Percentiles rank a stretch among this genome's conserved stretches.
phyloP scores from a whole-genome alignment of 2,329 filamentous ascomycete species.

The Diaporthe caulivora region DNA sequence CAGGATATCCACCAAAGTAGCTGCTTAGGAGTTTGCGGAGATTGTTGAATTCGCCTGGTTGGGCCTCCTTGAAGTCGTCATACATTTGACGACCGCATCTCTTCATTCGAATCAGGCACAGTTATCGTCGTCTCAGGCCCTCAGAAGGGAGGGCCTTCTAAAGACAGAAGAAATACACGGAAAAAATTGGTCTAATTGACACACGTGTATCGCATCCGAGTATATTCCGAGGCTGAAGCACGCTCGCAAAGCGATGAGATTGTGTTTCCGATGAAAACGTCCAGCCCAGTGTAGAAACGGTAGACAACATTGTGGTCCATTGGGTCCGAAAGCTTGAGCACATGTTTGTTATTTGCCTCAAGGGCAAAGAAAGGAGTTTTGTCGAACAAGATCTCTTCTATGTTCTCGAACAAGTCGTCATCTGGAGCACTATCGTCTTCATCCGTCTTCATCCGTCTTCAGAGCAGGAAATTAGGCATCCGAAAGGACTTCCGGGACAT shows the following conservation, averaged over 20 bases:
- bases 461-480: not conserved
- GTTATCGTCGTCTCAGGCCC: not conserved
- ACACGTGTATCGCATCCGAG: constrained; percentile 13
- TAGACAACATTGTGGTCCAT: not conserved
- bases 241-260: not conserved
- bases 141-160: rapidly evolving
- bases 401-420: not conserved
- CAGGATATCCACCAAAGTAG: not conserved
- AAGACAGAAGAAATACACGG: not conserved
- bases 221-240: not conserved
- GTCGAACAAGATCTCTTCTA: constrained; percentile 12
- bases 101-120: not conserved
- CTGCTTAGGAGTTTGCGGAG: not conserved
- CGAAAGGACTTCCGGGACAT: no score
- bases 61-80: constrained; percentile 25
- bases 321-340: not conserved
- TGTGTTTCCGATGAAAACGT: not conserved
- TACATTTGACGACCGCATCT: constrained; percentile 21
- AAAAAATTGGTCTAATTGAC: not conserved
- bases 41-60: not conserved
- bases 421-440: not conserved
- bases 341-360: not conserved
- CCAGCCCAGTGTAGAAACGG: not conserved
- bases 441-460: not conserved
- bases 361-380: constrained; percentile 8